These are phyloP conservation scores for Cenchrus americanus DNA, from an alignment of 176 grass and related monocot genomes.

Conservation along the genomic window DNA sequence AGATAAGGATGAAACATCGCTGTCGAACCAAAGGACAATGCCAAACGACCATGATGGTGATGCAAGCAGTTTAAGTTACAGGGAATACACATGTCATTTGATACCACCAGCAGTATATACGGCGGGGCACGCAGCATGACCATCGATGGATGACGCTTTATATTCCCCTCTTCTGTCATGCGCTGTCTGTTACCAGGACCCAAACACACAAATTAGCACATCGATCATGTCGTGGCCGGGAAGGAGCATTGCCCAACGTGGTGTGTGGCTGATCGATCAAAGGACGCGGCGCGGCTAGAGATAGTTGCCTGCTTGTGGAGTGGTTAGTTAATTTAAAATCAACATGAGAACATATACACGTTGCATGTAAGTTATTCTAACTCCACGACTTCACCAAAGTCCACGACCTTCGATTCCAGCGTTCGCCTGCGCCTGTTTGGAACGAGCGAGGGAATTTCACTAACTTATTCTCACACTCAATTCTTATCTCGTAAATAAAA, in stretches of 20 bases:
- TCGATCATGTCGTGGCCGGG: background rate
- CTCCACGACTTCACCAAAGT: background rate
- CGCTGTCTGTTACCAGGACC: constrained; percentile 14
- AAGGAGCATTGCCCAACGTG: background rate
- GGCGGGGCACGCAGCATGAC: background rate
- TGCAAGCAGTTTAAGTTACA: background rate
- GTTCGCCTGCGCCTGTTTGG: background rate
- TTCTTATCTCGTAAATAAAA: background rate
- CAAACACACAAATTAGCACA: background rate
- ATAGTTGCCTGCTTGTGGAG: background rate
- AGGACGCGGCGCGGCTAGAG: background rate
- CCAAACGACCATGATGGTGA: background rate
- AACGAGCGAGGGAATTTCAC: background rate
- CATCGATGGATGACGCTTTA: background rate
- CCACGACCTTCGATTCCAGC: background rate
- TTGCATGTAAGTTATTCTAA: background rate
- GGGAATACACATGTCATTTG: background rate
- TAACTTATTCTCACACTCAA: background rate
- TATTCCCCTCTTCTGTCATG: constrained; percentile 19
- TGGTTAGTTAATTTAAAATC: background rate
- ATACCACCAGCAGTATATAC: no score
- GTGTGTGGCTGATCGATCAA: background rate
- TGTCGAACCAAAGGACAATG: background rate
- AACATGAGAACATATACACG: background rate
- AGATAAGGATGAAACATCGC: background rate